A percentile compares a stretch with the other conserved stretches of the same genome.
Conservation (phyloP, 2,329 filamentous ascomycete species). For the Macrophomina phaseolina region DNA sequence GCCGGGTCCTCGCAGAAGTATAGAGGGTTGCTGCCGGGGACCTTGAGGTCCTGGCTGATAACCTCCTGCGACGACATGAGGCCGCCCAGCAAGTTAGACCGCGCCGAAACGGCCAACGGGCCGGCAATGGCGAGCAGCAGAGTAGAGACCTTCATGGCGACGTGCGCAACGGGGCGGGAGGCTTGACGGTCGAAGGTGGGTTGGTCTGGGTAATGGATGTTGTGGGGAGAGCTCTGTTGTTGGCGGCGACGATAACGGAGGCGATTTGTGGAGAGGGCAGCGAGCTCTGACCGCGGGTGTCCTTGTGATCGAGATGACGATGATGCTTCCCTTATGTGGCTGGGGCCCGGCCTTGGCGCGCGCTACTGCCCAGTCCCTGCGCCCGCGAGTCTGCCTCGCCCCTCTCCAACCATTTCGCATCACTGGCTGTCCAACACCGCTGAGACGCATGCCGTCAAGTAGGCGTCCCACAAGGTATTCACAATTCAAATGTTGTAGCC, state of each 20-base stretch:
- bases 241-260: slow-evolving; percentile 23
- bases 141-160: slow-evolving; percentile 24
- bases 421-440: background rate
- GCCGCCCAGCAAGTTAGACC: slow-evolving; percentile 22
- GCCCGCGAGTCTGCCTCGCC: background rate
- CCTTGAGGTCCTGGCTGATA: slow-evolving; percentile 61
- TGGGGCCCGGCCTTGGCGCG: slow-evolving; percentile 14
- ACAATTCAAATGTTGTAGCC: background rate
- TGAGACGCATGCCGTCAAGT: background rate
- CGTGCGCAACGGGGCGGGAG: background rate
- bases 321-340: slow-evolving; percentile 15
- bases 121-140: slow-evolving; percentile 24
- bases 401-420: background rate
- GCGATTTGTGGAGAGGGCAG: slow-evolving; percentile 14
- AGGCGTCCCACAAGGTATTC: background rate
- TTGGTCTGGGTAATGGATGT: background rate
- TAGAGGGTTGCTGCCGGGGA: slow-evolving; percentile 86
- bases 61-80: slow-evolving; percentile 21
- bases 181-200: background rate
- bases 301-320: slow-evolving; percentile 24
- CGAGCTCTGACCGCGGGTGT: slow-evolving; percentile 7
- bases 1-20: slow-evolving; percentile 75
- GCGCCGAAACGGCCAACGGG: slow-evolving; percentile 19
- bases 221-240: slow-evolving; percentile 11
- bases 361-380: background rate